phyloP scores from a whole-genome alignment of 768 basidiomycete species.

The Leccinellum luteum region DNA sequence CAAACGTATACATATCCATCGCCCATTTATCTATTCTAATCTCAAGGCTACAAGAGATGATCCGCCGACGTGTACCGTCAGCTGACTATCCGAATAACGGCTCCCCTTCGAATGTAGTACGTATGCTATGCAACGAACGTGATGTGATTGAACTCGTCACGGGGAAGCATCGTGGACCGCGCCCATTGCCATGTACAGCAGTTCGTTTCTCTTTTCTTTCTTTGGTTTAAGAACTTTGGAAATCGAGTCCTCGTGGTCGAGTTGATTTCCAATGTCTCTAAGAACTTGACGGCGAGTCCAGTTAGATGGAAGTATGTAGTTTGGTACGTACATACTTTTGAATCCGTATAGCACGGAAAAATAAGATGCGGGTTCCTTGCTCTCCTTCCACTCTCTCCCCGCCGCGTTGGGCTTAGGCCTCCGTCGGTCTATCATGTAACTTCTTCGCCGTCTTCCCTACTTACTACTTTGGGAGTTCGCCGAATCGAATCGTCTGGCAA shows the following conservation, averaged over 20 bases:
- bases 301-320: too few species aligned
- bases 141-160: not conserved
- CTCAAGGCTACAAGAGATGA: not conserved
- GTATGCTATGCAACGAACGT: not conserved
- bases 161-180: too few species aligned
- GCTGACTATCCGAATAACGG: not conserved
- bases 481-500: not conserved
- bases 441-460: not conserved
- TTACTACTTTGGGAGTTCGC: not conserved
- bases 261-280: not conserved
- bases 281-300: too few species aligned
- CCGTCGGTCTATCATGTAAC: not conserved
- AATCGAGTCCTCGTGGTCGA: too few species aligned
- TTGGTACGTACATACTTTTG: not conserved
- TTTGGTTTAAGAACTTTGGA: not conserved
- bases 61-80: not conserved
- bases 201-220: not conserved
- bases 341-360: not conserved
- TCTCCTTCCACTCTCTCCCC: not conserved
- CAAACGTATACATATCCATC: not conserved
- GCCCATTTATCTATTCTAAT: not conserved
- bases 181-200: too few species aligned
- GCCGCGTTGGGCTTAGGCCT: not conserved
- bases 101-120: not conserved
- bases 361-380: not conserved